phyloP scores from a whole-genome alignment of 371 early-diverging fungal species.

The Entomophthora muscae region DNA sequence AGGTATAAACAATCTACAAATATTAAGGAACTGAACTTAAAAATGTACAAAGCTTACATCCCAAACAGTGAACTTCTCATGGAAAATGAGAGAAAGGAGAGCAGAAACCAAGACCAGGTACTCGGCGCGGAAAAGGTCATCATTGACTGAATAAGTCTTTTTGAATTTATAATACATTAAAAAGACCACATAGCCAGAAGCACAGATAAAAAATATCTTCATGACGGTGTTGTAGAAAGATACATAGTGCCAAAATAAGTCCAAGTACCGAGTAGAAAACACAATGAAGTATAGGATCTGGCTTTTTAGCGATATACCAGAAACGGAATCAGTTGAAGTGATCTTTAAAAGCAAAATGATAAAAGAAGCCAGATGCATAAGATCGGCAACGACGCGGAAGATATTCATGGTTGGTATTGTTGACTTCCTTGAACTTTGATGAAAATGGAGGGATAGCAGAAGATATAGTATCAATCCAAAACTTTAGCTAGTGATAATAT shows the following conservation, averaged over 20 bases:
- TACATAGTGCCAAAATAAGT: constrained; percentile 55
- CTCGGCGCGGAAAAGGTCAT: constrained; percentile 85
- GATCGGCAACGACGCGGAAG: constrained; percentile 80
- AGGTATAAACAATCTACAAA: constrained; percentile 73
- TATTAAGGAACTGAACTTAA: neutral
- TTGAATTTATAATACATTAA: constrained; percentile 74
- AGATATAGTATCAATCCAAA: too few species aligned
- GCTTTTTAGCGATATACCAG: constrained; percentile 95
- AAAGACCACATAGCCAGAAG: constrained; percentile 78
- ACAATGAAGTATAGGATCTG: constrained; percentile 90
- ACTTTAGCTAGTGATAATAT: too few species aligned
- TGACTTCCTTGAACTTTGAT: too few species aligned
- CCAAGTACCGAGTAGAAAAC: constrained; percentile 91
- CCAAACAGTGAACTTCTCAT: constrained; percentile 42
- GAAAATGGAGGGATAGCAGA: too few species aligned
- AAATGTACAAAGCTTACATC: constrained; percentile 31
- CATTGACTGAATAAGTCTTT: constrained; percentile 76
- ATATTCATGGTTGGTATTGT: constrained; percentile 73
- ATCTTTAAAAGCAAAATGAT: constrained; percentile 81
- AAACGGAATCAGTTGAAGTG: constrained; percentile 63
- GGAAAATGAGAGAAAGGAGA: constrained; percentile 46
- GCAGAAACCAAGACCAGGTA: constrained; percentile 54
- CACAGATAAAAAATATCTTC: constrained; percentile 87
- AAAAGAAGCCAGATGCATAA: constrained; percentile 90
- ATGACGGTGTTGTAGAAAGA: constrained; percentile 88